phyloP scores from a whole-genome alignment of 129 eudicot species.

The Flaveria linearis region DNA sequence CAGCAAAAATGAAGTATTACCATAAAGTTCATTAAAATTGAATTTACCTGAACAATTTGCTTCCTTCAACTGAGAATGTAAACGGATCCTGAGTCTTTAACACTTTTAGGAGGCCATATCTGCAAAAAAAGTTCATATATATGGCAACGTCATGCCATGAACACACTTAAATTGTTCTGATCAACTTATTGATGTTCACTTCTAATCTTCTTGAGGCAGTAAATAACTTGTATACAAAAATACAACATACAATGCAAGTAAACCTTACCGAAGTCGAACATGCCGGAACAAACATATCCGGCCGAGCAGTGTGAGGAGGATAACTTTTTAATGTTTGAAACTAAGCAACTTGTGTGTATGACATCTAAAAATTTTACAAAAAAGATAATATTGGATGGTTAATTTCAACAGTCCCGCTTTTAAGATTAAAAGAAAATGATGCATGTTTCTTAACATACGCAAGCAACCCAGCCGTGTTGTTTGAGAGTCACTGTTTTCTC shows the following conservation, averaged over 20 bases:
- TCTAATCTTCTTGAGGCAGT: not conserved
- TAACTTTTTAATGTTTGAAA: constrained; percentile 71
- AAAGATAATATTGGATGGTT: constrained; percentile 19
- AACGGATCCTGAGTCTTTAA: constrained; percentile 93
- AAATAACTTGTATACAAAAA: constrained; percentile 16
- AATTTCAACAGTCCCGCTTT: not conserved
- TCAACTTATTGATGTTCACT: constrained; percentile 1
- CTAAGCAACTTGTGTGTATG: constrained; percentile 84
- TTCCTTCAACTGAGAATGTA: constrained; percentile 82
- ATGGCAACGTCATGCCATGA: not conserved
- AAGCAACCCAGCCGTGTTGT: constrained; percentile 95
- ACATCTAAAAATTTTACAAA: constrained; percentile 48
- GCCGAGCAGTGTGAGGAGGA: constrained; percentile 93
- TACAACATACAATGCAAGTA: constrained; percentile 18
- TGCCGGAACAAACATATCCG: constrained; percentile 84
- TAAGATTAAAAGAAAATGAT: constrained; percentile 15
- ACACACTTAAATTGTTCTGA: constrained; percentile 1
- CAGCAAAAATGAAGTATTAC: not conserved
- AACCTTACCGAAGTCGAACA: constrained; percentile 81
- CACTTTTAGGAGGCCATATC: constrained; percentile 99
- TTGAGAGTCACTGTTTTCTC: constrained; percentile 63
- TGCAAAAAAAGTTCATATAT: constrained; percentile 37
- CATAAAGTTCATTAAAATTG: constrained; percentile 2
- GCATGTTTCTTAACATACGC: constrained; percentile 55
- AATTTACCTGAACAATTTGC: constrained; percentile 72